Evolutionary conservation across 2,329 filamentous ascomycete species (phyloP), one percentile per base, ranked within the genome.

Genomic region (Huntiella savannae): DNA sequence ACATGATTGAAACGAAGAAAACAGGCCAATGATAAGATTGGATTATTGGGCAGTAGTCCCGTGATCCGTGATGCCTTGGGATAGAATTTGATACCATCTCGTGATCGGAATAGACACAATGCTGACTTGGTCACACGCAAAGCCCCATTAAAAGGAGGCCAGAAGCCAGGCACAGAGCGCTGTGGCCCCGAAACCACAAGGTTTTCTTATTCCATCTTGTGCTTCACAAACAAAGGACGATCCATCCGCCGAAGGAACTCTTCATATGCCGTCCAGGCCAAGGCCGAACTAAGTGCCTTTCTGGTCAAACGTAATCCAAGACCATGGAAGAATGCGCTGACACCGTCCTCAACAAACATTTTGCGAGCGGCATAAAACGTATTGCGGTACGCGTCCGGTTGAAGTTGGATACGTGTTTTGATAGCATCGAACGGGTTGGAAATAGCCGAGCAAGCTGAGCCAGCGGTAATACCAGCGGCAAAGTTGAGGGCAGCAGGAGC

Each of bases 351-450:
- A 1, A 64, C 62, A 3, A 96, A 60, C 81, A 98, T 94, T 57
- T 77, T 70, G 55, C 68, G 72, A 36, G 72, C 77, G 1, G 87
- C 85, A 51, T 82, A 76, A 53, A 82, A 61, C 71, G 88, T 83
- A 56, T 96, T 95, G 33, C 71, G 69, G 58, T 96, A 98, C 48
- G 74, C 71, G 5, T 68, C 68, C 3, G 91, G 91, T 66, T 92
- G 83, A 33, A 98, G 69, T 63, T 98, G 91, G 54, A 98, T 77
- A 43, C 91, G 69, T 16, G 91, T 98, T 66, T 98, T 98, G 60
- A 96, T 78, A 1, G 86, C 86, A 62, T 98, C 91, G 56, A 96
- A 96, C 0, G 91, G 91, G 60, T 98, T 98, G 6, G 91, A 95
- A 34, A 96, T 70, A 3, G 80, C 79, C 1, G 87, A 95, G 47